Conservation (phyloP, 768 basidiomycete genomes). For the Rhizopogon roseolus region DNA sequence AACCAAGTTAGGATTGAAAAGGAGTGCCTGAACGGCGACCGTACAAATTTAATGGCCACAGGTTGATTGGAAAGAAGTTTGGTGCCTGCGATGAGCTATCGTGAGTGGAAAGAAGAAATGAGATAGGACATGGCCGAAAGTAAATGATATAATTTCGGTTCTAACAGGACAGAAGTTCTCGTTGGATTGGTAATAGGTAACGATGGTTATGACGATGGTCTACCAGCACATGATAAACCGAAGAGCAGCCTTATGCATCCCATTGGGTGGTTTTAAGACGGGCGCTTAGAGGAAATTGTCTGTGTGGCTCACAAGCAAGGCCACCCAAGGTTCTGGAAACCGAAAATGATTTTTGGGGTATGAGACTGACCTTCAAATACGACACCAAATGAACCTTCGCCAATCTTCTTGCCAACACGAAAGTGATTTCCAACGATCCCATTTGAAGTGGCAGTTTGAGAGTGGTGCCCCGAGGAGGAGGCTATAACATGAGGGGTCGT, state of each 20-base stretch:
- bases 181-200: slow-evolving; percentile 2
- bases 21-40: slow-evolving; percentile 23
- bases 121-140: not conserved
- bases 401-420: slow-evolving; percentile 97
- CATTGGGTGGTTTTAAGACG: slow-evolving; percentile 5
- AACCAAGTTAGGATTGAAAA: slow-evolving; percentile 2
- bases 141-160: not conserved
- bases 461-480: slow-evolving; percentile 67
- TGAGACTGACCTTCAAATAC: slow-evolving; percentile 80
- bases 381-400: slow-evolving; percentile 98
- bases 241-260: slow-evolving; percentile 1
- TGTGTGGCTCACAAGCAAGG: not conserved
- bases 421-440: slow-evolving; percentile 78
- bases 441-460: slow-evolving; percentile 57
- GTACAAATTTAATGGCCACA: slow-evolving; percentile 95
- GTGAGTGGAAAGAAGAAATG: slow-evolving; percentile 8
- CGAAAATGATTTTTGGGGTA: not conserved
- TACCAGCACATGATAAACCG: not conserved
- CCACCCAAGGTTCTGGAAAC: slow-evolving; percentile 1
- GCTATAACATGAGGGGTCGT: slow-evolving; percentile 84
- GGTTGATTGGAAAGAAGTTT: slow-evolving; percentile 83
- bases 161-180: slow-evolving; percentile 6
- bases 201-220: not conserved
- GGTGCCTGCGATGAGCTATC: slow-evolving; percentile 47
- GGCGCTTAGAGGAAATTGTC: slow-evolving; percentile 9